A percentile compares a stretch with the other conserved stretches of the same genome.
phyloP scores from a whole-genome alignment of 75 land plant species.

The Pinus taeda region DNA sequence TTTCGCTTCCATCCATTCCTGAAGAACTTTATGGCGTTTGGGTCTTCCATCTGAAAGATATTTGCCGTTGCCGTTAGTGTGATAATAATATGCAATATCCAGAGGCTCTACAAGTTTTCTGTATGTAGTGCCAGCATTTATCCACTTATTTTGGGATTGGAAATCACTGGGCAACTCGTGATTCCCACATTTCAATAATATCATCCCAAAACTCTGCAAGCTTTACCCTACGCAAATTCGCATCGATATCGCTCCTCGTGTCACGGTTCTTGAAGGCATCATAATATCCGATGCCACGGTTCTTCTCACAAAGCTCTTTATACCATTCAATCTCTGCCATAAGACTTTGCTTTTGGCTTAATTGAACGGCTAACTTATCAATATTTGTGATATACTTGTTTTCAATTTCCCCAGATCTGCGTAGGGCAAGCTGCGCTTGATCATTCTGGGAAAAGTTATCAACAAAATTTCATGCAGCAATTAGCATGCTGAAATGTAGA shows the following conservation, averaged over 20 bases:
- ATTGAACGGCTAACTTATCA: neutral
- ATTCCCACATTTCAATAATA: no score
- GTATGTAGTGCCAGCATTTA: constrained; percentile 13
- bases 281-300: neutral
- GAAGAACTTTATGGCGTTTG: no score
- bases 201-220: no score
- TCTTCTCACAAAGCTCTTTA: neutral
- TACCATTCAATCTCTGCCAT: constrained; percentile 8
- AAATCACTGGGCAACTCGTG: no score
- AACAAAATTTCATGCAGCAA: no score
- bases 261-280: no score
- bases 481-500: no score
- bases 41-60: neutral
- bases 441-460: neutral
- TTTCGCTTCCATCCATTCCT: no score
- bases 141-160: no score
- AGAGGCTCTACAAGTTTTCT: constrained; percentile 13
- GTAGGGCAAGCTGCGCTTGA: neutral
- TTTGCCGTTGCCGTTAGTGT: neutral
- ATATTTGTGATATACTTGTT: neutral
- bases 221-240: neutral
- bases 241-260: no score
- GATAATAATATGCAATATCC: constrained; percentile 11
- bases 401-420: neutral
- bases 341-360: neutral